Evolutionary conservation across 1,284 basidiomycete genomes (phyloP).

Genomic region (Acaromyces ingoldii): DNA sequence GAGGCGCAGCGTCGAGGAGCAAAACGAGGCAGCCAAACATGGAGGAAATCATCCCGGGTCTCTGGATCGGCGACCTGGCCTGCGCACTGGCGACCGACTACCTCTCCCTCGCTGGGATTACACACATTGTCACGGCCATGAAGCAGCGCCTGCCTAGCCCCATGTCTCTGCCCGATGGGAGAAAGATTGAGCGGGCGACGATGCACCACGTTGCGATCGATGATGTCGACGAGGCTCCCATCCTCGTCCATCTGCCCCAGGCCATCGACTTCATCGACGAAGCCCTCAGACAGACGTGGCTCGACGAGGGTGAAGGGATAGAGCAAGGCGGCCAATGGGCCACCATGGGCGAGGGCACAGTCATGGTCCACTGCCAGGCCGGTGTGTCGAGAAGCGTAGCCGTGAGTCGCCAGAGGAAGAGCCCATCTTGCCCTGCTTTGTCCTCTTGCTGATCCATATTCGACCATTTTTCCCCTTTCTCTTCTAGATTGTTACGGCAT

Average conservation of each 20-base stretch:
- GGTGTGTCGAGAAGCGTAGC: conserved; percentile 49
- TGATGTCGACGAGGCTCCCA: conserved; percentile 50
- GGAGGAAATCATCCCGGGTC: conserved; percentile 42
- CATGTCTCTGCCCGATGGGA: conserved; percentile 18
- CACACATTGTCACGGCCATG: conserved; percentile 39
- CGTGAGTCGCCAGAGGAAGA: conserved; percentile 7
- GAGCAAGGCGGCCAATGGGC: conserved; percentile 22
- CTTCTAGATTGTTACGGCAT: conserved; percentile 49
- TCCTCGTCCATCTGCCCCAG: conserved; percentile 47
- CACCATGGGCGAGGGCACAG: conserved; percentile 30
- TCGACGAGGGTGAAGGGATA: conserved; percentile 11
- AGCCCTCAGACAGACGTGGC: conserved; percentile 33
- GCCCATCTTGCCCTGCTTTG: no score
- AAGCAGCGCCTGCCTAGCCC: conserved; percentile 31
- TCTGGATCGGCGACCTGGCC: conserved; percentile 41
- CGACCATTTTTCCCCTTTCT: not conserved
- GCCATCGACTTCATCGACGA: conserved; percentile 43
- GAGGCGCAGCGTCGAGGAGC: not conserved
- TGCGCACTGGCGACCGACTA: conserved; percentile 35
- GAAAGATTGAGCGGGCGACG: conserved; percentile 24
- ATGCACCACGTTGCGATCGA: conserved; percentile 50
- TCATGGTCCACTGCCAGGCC: conserved; percentile 53
- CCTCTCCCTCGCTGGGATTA: conserved; percentile 31
- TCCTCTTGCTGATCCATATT: not conserved
- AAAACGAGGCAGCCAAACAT: conserved; percentile 11